phyloP scores from a whole-genome alignment of 2,329 filamentous ascomycete genomes.

The Bipolaris victoriae region DNA sequence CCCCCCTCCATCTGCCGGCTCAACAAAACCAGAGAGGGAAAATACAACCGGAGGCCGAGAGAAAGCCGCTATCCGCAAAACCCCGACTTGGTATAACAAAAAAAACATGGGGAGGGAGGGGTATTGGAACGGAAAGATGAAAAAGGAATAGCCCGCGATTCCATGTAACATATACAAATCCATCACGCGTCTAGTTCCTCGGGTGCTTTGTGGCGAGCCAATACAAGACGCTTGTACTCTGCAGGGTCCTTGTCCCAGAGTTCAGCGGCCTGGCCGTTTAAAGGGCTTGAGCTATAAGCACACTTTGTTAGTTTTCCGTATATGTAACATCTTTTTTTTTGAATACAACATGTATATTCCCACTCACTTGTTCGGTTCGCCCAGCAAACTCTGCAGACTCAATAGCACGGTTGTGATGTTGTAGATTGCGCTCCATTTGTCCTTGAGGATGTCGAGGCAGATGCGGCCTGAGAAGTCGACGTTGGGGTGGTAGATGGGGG shows the following conservation, averaged over 20 bases:
- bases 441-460: constrained; percentile 96
- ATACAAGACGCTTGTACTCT: constrained; percentile 82
- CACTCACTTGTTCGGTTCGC: constrained; percentile 93
- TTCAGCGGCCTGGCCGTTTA: constrained; percentile 95
- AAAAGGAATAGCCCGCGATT: too few species aligned
- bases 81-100: too few species aligned
- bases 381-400: constrained; percentile 91
- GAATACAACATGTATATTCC: too few species aligned
- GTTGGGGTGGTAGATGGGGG: constrained; percentile 98
- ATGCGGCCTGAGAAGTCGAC: constrained; percentile 97
- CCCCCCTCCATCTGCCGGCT: too few species aligned
- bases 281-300: constrained; percentile 75
- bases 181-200: constrained; percentile 49
- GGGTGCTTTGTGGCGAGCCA: constrained; percentile 64
- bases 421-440: constrained; percentile 98
- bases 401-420: constrained; percentile 93
- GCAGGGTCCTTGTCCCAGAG: constrained; percentile 89
- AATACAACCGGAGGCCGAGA: too few species aligned
- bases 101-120: too few species aligned
- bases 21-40: too few species aligned
- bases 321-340: too few species aligned
- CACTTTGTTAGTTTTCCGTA: not conserved
- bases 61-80: too few species aligned
- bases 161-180: too few species aligned
- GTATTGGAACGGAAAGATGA: too few species aligned